Evolutionary conservation across 305 asterid species (phyloP).

Genomic region (Ruellia speciosa): DNA sequence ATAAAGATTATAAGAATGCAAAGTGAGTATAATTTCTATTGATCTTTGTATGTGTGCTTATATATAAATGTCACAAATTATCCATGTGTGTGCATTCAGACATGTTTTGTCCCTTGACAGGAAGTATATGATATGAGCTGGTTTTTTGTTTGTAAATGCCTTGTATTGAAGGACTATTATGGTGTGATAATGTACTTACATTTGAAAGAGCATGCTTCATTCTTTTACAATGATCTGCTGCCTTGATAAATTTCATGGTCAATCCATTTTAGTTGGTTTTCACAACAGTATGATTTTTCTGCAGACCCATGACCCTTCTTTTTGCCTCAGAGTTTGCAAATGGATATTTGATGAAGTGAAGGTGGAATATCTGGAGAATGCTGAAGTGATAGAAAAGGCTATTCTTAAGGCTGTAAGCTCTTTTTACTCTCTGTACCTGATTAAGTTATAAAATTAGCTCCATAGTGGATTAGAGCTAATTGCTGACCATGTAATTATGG

Average conservation of each 20-base stretch:
- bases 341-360: constrained; percentile 63
- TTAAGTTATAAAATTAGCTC: neutral
- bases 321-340: constrained; percentile 52
- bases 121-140: constrained; percentile 5
- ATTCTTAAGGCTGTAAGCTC: constrained; percentile 63
- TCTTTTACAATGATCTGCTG: neutral
- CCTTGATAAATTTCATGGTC: constrained; percentile 14
- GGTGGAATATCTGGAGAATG: constrained; percentile 53
- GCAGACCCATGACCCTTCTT: constrained; percentile 18
- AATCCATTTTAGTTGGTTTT: constrained; percentile 15
- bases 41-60: constrained; percentile 14
- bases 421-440: constrained; percentile 22
- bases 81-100: neutral
- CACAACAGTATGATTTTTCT: constrained; percentile 10
- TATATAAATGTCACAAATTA: neutral
- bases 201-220: constrained; percentile 5
- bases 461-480: neutral
- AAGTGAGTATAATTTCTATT: constrained; percentile 37
- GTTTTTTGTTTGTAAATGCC: neutral
- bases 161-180: constrained; percentile 2
- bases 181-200: neutral
- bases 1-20: constrained; percentile 60
- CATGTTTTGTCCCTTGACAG: constrained; percentile 1
- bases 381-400: constrained; percentile 51
- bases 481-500: constrained; percentile 2